Percentiles rank a stretch among this genome's conserved stretches.
Evolutionary conservation across 139 green algal genomes (phyloP).

Genomic region (Spirogloea muscicola): DNA sequence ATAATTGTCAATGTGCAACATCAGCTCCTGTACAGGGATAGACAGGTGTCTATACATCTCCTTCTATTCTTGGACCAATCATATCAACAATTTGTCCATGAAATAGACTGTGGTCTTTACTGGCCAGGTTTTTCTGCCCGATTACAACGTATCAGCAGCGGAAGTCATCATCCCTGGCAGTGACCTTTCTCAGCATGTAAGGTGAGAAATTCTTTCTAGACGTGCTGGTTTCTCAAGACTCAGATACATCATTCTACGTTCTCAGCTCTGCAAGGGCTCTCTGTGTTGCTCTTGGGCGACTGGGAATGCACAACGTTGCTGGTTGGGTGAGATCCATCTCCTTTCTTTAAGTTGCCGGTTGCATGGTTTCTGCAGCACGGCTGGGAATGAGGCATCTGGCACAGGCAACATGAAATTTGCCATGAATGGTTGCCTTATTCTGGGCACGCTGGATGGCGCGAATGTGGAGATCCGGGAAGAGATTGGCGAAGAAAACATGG

Average conservation of each 20-base stretch:
- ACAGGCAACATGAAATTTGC: slow-evolving; percentile 99
- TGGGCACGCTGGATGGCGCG: slow-evolving; percentile 97
- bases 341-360: background rate
- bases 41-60: no score
- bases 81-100: no score
- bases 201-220: slow-evolving; percentile 10
- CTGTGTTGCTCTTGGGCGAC: no score
- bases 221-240: background rate
- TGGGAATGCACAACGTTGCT: background rate
- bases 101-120: no score
- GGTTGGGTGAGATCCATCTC: background rate
- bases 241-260: no score
- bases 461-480: slow-evolving; percentile 97
- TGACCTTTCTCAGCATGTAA: slow-evolving; percentile 83
- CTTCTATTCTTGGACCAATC: no score
- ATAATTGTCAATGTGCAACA: no score
- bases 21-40: no score
- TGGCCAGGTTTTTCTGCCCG: slow-evolving; percentile 81
- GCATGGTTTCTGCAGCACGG: slow-evolving; percentile 51
- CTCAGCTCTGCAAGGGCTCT: no score
- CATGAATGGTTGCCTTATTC: slow-evolving; percentile 97
- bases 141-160: slow-evolving; percentile 91
- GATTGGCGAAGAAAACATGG: slow-evolving; percentile 74
- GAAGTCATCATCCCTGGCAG: slow-evolving; percentile 76
- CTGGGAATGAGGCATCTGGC: slow-evolving; percentile 86